These are phyloP conservation scores for Boletus sp. DNA, from an alignment of 768 basidiomycete genomes.

Conservation along the genomic window DNA sequence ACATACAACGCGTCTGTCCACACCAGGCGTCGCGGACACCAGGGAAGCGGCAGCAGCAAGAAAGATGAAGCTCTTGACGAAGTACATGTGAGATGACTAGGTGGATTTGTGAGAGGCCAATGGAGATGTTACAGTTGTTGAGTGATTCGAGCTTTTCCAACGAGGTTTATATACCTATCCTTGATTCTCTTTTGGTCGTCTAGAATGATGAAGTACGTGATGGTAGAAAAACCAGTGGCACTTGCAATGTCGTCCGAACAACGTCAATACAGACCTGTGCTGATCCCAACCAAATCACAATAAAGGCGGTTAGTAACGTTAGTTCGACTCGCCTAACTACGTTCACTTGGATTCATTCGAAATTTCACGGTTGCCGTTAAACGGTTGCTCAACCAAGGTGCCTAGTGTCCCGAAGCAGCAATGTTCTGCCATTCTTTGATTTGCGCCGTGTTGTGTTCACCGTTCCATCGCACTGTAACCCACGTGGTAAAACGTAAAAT, in stretches of 20 bases:
- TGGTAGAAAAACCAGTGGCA: neutral
- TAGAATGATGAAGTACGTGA: neutral
- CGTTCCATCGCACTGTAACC: too few relatives aligned
- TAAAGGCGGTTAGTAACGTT: too few relatives aligned
- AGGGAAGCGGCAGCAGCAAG: neutral
- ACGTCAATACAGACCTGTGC: neutral
- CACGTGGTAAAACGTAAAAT: too few relatives aligned
- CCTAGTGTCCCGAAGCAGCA: too few relatives aligned
- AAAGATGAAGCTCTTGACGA: neutral
- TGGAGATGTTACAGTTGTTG: neutral
- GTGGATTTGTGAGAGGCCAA: neutral
- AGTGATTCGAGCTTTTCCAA: too few relatives aligned
- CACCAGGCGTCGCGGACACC: neutral
- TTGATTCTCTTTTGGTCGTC: neutral
- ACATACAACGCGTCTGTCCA: neutral
- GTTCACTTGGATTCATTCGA: too few relatives aligned
- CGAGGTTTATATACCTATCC: neutral
- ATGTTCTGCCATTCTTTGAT: too few relatives aligned
- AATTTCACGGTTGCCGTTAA: too few relatives aligned
- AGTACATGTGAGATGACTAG: neutral
- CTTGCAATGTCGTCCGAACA: neutral
- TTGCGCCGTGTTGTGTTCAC: too few relatives aligned
- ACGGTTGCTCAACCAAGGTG: too few relatives aligned
- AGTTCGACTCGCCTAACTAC: too few relatives aligned
- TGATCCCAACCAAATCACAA: neutral